These are phyloP conservation scores for Metroxylon sagu DNA, from an alignment of 176 grass and related monocot species.

Conservation along the genomic window DNA sequence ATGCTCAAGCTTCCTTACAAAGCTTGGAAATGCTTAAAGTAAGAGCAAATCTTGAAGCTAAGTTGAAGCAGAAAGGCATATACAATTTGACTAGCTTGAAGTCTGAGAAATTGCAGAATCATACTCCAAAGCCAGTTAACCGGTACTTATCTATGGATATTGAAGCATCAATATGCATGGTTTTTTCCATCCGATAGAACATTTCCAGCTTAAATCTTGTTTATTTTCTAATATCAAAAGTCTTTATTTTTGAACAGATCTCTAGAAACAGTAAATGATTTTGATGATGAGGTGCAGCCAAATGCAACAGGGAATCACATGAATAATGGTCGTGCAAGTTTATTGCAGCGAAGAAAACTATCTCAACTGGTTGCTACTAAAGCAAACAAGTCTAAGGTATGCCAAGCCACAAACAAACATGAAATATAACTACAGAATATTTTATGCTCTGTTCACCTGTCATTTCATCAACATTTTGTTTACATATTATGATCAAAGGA, in stretches of 20 bases:
- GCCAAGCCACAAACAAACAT: not conserved
- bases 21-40: constrained; percentile 89
- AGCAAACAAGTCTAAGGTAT: constrained; percentile 71
- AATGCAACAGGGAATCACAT: not conserved
- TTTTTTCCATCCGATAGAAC: too few species aligned
- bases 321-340: not conserved
- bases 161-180: too few species aligned
- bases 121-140: constrained; percentile 27
- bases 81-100: constrained; percentile 46
- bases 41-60: constrained; percentile 76
- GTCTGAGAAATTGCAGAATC: constrained; percentile 28
- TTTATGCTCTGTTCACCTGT: too few species aligned
- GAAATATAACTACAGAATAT: too few species aligned
- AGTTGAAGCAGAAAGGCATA: constrained; percentile 78
- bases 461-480: too few species aligned
- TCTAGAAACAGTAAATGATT: constrained; percentile 49
- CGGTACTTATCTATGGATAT: constrained; percentile 27
- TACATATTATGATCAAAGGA: too few species aligned
- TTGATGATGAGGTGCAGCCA: constrained; percentile 73
- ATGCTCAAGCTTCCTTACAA: constrained; percentile 37
- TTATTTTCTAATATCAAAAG: constrained; percentile 17
- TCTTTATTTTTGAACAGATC: constrained; percentile 31
- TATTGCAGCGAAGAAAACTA: constrained; percentile 21
- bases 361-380: constrained; percentile 34
- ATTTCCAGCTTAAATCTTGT: not conserved